These are phyloP conservation scores for Phytopythium boreale DNA, from an alignment of 352 stramenopile species.

Conservation along the genomic window DNA sequence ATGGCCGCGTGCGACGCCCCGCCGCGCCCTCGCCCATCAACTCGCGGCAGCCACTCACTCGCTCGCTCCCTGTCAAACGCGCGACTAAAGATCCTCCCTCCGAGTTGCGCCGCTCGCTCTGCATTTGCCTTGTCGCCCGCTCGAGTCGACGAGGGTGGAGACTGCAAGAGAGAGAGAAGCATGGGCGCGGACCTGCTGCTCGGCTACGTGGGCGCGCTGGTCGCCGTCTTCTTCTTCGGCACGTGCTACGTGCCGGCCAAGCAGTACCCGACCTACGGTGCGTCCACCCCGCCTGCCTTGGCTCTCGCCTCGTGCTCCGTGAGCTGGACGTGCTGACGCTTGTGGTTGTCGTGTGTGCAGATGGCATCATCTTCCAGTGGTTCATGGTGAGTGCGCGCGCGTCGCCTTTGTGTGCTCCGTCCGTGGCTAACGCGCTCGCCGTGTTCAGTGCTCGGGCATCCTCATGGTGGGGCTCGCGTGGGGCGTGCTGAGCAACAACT, in stretches of 20 bases:
- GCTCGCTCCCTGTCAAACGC: neutral
- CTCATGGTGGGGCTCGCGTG: conserved; percentile 75
- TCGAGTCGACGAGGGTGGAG: neutral
- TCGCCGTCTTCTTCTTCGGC: conserved; percentile 83
- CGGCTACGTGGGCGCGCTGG: conserved; percentile 56
- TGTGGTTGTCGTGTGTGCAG: conserved; percentile 16
- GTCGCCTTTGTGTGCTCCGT: too few species aligned
- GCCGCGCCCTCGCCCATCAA: too few species aligned
- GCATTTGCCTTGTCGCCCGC: neutral
- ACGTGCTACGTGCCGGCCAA: conserved; percentile 85
- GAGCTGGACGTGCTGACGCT: neutral
- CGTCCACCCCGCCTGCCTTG: conserved; percentile 1
- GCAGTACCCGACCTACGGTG: conserved; percentile 78
- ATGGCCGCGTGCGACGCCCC: too few species aligned
- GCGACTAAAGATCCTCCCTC: neutral
- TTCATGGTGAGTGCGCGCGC: conserved; percentile 64
- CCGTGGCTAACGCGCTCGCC: conserved; percentile 9
- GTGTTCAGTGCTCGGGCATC: conserved; percentile 72
- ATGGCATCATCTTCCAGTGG: conserved; percentile 89
- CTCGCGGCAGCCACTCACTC: neutral
- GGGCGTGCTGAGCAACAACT: conserved; percentile 81
- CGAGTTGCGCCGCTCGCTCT: neutral
- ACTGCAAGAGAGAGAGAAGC: neutral
- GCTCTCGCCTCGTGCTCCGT: too few species aligned
- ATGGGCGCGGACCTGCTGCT: conserved; percentile 38